Conservation (phyloP, 2,329 filamentous ascomycete genomes). For the Ceratocystis cacaofunesta region DNA sequence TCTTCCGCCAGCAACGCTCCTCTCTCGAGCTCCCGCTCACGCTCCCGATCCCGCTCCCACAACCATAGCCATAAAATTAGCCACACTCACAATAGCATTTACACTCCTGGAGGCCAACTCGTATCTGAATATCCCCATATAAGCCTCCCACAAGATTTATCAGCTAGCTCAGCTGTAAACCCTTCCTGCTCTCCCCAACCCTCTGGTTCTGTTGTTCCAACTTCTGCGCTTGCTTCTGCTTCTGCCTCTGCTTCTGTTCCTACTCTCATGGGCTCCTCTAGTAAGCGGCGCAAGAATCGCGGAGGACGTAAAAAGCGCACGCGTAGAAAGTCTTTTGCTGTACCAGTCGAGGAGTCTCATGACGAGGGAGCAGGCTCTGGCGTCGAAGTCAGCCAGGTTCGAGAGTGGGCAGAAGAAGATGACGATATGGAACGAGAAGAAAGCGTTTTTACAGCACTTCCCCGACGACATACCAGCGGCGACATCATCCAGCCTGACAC, state of each 20-base stretch:
- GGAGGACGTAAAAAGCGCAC: constrained; percentile 63
- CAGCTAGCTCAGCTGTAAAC: not conserved
- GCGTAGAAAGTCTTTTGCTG: constrained; percentile 68
- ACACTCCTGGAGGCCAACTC: not conserved
- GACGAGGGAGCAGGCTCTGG: constrained; percentile 24
- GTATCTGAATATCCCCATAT: not conserved
- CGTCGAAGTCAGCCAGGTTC: constrained; percentile 7
- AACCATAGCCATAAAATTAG: not conserved
- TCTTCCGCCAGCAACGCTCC: not conserved
- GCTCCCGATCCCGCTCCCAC: not conserved
- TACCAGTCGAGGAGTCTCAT: constrained; percentile 38
- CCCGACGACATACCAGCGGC: constrained; percentile 16
- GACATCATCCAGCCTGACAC: not conserved
- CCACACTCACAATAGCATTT: not conserved
- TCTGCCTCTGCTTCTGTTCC: constrained; percentile 9
- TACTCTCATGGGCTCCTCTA: constrained; percentile 22
- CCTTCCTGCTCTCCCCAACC: not conserved
- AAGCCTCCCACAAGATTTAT: not conserved
- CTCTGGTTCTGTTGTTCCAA: not conserved
- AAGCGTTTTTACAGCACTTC: constrained; percentile 10
- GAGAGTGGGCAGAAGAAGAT: constrained; percentile 12
- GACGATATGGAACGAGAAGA: constrained; percentile 14
- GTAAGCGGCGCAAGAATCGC: constrained; percentile 51
- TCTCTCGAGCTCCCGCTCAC: constrained; percentile 1
- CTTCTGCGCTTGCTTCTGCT: not conserved